Evolutionary conservation across 2,329 filamentous ascomycete genomes (phyloP).

Genomic region (Knoxdaviesia capensis): DNA sequence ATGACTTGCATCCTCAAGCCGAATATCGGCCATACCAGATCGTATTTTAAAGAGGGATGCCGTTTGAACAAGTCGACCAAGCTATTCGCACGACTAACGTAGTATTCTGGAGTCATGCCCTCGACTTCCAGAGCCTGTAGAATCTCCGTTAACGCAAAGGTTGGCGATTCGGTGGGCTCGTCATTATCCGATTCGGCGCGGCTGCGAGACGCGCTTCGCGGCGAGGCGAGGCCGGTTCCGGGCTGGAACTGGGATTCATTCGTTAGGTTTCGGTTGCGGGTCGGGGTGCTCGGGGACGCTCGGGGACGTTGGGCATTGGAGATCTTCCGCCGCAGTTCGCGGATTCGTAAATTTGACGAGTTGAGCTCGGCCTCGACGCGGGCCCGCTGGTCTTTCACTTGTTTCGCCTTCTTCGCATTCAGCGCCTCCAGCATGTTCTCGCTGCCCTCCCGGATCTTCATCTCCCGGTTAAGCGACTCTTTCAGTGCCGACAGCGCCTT

Average conservation of each 20-base stretch:
- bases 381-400: constrained; percentile 67
- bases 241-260: constrained; percentile 12
- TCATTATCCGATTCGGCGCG: constrained; percentile 43
- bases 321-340: constrained; percentile 38
- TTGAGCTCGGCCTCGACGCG: constrained; percentile 76
- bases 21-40: constrained; percentile 89
- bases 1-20: constrained; percentile 86
- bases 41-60: constrained; percentile 85
- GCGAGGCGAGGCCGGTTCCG: constrained; percentile 31
- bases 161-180: constrained; percentile 65
- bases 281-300: constrained; percentile 27
- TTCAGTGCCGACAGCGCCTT: constrained; percentile 56
- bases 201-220: constrained; percentile 32
- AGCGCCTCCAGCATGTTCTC: constrained; percentile 95
- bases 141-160: constrained; percentile 75
- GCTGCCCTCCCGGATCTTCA: constrained; percentile 94
- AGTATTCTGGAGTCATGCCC: constrained; percentile 82
- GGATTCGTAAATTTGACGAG: constrained; percentile 59
- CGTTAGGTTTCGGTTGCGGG: constrained; percentile 20
- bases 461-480: constrained; percentile 80
- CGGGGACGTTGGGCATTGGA: constrained; percentile 35
- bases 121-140: constrained; percentile 76
- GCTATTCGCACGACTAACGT: constrained; percentile 78
- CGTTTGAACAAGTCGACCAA: constrained; percentile 93
- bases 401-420: constrained; percentile 87